Evolutionary conservation across 129 eudicot genomes (phyloP).

Genomic region (Artemisia tridentata): DNA sequence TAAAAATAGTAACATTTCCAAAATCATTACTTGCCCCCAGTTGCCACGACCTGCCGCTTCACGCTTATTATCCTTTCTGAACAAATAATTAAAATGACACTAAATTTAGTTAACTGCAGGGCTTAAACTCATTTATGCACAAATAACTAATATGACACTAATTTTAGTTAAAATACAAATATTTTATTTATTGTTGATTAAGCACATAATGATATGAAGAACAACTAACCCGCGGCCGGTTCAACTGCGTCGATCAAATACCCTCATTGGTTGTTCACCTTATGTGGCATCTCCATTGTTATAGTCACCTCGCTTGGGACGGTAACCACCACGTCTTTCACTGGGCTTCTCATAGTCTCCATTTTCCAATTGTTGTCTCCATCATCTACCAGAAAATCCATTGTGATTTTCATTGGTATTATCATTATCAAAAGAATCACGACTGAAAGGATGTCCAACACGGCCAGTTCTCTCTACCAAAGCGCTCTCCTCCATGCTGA

Average conservation of each 20-base stretch:
- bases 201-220: not conserved
- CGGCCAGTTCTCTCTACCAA: too few relatives aligned
- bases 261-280: slow-evolving; percentile 78
- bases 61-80: slow-evolving; percentile 39
- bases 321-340: slow-evolving; percentile 51
- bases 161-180: too few relatives aligned
- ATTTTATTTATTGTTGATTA: too few relatives aligned
- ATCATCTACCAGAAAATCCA: slow-evolving; percentile 49
- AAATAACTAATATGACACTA: too few relatives aligned
- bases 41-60: slow-evolving; percentile 94
- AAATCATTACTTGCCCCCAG: slow-evolving; percentile 64
- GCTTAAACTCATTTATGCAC: slow-evolving; percentile 44
- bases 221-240: slow-evolving; percentile 76
- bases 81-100: too few relatives aligned
- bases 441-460: too few relatives aligned
- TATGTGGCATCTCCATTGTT: slow-evolving; percentile 60
- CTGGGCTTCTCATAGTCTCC: slow-evolving; percentile 47
- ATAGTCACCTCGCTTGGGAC: slow-evolving; percentile 64
- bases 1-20: not conserved
- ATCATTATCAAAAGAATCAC: too few relatives aligned
- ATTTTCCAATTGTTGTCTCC: slow-evolving; percentile 44
- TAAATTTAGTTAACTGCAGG: too few relatives aligned
- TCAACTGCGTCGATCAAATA: slow-evolving; percentile 78
- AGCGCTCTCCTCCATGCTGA: too few relatives aligned
- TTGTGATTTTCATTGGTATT: slow-evolving; percentile 43